A percentile compares a stretch with the other conserved stretches of the same genome.
Conservation (phyloP, 2,329 filamentous ascomycete species). For the Aspergillus pseudoglaucus region DNA sequence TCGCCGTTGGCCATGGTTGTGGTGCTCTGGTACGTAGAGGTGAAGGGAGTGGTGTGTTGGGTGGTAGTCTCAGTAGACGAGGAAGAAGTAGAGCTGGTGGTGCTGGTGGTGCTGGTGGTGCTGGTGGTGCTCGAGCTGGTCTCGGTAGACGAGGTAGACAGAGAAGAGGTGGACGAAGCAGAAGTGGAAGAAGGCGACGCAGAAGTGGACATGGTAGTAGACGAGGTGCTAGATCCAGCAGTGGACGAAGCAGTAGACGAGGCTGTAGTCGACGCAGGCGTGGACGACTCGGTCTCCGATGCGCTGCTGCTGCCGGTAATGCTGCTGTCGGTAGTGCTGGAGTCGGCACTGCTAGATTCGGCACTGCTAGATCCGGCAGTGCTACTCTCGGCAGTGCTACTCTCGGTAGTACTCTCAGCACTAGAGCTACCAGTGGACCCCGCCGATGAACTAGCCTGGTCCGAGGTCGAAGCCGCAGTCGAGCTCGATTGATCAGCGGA, state of each 20-base stretch:
- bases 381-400: not conserved
- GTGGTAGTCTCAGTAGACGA: conserved; percentile 16
- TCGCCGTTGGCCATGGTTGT: conserved; percentile 38
- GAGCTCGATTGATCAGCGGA: not conserved
- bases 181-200: conserved; percentile 6
- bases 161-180: conserved; percentile 10
- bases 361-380: not conserved
- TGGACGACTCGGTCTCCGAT: not conserved
- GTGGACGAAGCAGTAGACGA: conserved; percentile 5
- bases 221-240: not conserved
- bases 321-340: not conserved
- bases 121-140: conserved; percentile 12
- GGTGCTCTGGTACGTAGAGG: conserved; percentile 35
- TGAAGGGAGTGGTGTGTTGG: conserved; percentile 23
- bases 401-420: not conserved
- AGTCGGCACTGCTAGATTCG: no score
- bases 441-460: not conserved
- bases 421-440: not conserved
- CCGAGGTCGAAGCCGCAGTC: not conserved
- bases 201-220: conserved; percentile 18
- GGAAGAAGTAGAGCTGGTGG: conserved; percentile 7
- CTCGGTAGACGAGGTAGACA: conserved; percentile 11
- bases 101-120: conserved; percentile 4
- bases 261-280: conserved; percentile 4
- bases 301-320: not conserved